These are phyloP conservation scores for Lentinula sp. DNA, from an alignment of 768 basidiomycete genomes.

Conservation along the genomic window DNA sequence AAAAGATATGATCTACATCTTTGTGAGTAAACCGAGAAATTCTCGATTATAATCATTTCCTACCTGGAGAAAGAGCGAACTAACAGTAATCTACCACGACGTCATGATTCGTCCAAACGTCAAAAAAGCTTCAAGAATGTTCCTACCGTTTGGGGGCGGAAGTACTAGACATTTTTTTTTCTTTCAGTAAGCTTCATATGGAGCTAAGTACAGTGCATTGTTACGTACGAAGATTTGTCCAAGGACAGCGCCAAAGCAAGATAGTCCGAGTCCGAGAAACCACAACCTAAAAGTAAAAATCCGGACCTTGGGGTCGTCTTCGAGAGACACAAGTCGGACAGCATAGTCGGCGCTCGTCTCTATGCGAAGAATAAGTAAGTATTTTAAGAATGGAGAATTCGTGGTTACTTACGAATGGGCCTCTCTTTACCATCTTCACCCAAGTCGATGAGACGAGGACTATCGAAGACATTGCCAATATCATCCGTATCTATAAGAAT, in stretches of 20 bases:
- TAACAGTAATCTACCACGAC: slow-evolving; percentile 23
- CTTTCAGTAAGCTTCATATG: slow-evolving; percentile 13
- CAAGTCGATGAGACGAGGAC: slow-evolving; percentile 28
- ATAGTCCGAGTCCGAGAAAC: slow-evolving; percentile 48
- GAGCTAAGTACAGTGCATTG: background rate
- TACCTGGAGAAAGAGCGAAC: slow-evolving; percentile 33
- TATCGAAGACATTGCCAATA: slow-evolving; percentile 14
- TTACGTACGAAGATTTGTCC: slow-evolving; percentile 41
- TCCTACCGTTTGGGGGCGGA: slow-evolving; percentile 19
- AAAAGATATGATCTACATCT: slow-evolving; percentile 28
- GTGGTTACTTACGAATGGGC: slow-evolving; percentile 32
- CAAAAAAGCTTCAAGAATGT: background rate
- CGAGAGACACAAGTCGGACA: slow-evolving; percentile 43
- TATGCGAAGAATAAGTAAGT: slow-evolving; percentile 8
- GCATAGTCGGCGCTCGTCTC: slow-evolving; percentile 42
- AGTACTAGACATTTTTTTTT: slow-evolving; percentile 32
- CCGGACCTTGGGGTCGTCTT: slow-evolving; percentile 45
- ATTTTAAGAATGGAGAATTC: background rate
- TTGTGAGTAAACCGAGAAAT: background rate
- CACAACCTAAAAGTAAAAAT: slow-evolving; percentile 51
- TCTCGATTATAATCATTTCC: background rate
- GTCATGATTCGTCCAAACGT: background rate
- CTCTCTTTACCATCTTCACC: slow-evolving; percentile 42
- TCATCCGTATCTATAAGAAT: slow-evolving; percentile 7
- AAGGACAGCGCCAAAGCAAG: slow-evolving; percentile 49